Evolutionary conservation across 192 early-diverging fungal species (phyloP), one percentile per base, ranked within the genome.

Genomic region (Pilobolus umbonatus): DNA sequence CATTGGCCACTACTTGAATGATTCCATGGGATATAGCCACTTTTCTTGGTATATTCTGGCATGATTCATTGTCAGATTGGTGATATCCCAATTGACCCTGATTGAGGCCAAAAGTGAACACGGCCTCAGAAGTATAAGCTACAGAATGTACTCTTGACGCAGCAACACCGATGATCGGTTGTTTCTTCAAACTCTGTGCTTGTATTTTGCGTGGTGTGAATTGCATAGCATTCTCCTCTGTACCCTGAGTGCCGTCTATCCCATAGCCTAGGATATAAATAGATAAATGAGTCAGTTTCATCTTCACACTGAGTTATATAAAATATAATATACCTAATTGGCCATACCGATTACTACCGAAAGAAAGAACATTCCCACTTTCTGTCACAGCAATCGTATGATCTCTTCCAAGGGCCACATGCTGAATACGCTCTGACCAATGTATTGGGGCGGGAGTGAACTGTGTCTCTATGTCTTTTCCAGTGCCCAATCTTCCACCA

Each of bases 61-160:
- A 54, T 31, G 59, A 62, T 10, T 80, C 74, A 30, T 67, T 57
- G 34, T 51, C 55, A 7, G 52, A 32, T 14, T 44, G 51, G 19
- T 55, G 17, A 30, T 71, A 65, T 0, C 68, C 89, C 14, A 92
- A 62, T 63, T 91, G 88, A 4, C 90, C 90, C 50, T 80, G 76
- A 58, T 87, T 88, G 26, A 77, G 64, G 3, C 90, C 90, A 85
- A 64, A 85, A 46, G 77, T 86, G 75, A 55, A 91, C 19, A 66
- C 67, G 26, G 64, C 86, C 61, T 65, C 70, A 19, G 71, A 57
- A n/a, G 84, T 83, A 52, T 84, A 81, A 0, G 80, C 79, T 10
- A 73, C 81, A 0, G 88, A 74, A 57, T 92, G 90, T 57, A 82
- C 80, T 50, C 72, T 78, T 0, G 85, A 85, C 4, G 86, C 85